Conservation (phyloP, 1,139 yeast species). For the Hansenula lynferdii region DNA sequence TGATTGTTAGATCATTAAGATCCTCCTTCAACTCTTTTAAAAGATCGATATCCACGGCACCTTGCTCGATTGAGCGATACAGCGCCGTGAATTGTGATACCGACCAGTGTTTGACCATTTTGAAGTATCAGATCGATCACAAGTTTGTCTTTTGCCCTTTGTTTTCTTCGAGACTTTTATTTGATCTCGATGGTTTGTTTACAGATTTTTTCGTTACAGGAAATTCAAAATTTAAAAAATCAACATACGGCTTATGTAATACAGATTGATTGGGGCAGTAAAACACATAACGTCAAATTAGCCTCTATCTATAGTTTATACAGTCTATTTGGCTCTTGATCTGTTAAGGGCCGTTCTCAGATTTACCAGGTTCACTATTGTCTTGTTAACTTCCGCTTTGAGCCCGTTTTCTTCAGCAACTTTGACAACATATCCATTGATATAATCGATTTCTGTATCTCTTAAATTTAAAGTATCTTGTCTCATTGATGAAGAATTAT, state of each 20-base stretch:
- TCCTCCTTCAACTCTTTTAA: conserved; percentile 38
- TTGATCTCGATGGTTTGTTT: neutral
- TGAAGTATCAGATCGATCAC: neutral
- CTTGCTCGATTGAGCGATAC: conserved; percentile 28
- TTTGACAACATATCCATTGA: conserved; percentile 65
- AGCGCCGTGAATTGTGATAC: conserved; percentile 26
- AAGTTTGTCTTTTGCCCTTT: neutral
- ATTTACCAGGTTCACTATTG: conserved; percentile 28
- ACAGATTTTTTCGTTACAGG: neutral
- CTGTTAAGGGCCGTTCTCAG: conserved; percentile 22
- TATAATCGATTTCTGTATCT: conserved; percentile 71
- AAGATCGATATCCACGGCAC: conserved; percentile 28
- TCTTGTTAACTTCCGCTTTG: conserved; percentile 25
- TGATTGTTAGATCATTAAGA: conserved; percentile 39
- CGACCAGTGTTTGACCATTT: conserved; percentile 28
- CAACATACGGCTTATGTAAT: neutral
- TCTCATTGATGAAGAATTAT: conserved; percentile 84
- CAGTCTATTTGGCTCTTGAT: conserved; percentile 6
- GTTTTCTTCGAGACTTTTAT: neutral
- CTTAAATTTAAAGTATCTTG: conserved; percentile 63
- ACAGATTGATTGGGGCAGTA: neutral
- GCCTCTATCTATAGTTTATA: neutral
- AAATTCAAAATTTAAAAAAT: neutral
- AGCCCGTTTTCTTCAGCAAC: conserved; percentile 35
- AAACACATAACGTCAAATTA: neutral